Conservation (phyloP, 192 early-diverging fungal species). For the Pilobolus umbonatus region DNA sequence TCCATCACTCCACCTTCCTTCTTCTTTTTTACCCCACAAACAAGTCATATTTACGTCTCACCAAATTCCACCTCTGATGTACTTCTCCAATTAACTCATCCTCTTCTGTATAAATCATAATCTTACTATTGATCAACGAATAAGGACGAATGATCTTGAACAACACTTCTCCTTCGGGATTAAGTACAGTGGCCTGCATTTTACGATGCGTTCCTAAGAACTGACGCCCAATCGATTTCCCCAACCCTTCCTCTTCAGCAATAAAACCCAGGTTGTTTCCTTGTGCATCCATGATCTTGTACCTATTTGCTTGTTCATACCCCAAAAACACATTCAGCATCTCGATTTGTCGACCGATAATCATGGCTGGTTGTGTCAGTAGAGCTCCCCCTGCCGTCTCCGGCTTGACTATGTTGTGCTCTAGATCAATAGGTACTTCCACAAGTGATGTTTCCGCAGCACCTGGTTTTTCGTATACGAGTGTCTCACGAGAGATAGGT, state of each 20-base stretch:
- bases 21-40: too few relatives aligned
- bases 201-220: constrained; percentile 67
- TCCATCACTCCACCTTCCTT: too few relatives aligned
- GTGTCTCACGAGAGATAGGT: too few relatives aligned
- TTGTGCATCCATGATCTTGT: constrained; percentile 64
- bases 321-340: constrained; percentile 78
- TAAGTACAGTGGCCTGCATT: constrained; percentile 71
- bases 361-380: constrained; percentile 52
- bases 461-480: neutral
- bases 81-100: constrained; percentile 74
- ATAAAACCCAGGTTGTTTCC: constrained; percentile 75
- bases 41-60: constrained; percentile 78
- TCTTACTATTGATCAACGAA: constrained; percentile 72
- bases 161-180: constrained; percentile 63
- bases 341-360: constrained; percentile 74
- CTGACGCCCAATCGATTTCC: constrained; percentile 62
- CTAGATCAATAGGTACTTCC: constrained; percentile 11
- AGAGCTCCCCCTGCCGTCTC: constrained; percentile 30
- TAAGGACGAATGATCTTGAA: constrained; percentile 68
- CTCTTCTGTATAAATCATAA: constrained; percentile 59
- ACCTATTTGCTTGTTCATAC: constrained; percentile 86
- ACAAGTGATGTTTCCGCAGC: neutral
- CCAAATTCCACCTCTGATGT: constrained; percentile 80
- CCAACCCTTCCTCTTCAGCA: constrained; percentile 65
- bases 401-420: constrained; percentile 14